Conservation (phyloP, 2,329 filamentous ascomycete genomes). For the Pyricularia grisea region DNA sequence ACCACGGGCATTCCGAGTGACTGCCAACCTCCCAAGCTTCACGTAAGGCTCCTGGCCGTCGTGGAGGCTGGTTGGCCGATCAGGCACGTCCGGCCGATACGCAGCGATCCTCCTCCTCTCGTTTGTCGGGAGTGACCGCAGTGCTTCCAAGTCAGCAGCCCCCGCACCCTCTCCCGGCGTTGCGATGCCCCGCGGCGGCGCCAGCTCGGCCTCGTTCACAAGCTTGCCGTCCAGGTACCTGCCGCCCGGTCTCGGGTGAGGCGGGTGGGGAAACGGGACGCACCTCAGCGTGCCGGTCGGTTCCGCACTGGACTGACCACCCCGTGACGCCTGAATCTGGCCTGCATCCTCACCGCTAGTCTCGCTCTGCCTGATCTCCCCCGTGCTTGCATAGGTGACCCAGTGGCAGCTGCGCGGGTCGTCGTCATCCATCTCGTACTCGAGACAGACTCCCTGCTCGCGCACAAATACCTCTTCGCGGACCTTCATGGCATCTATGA, state of each 20-base stretch:
- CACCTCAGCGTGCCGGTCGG: slow-evolving; percentile 71
- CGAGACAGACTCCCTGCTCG: slow-evolving; percentile 48
- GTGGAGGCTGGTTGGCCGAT: slow-evolving; percentile 41
- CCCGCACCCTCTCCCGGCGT: neutral
- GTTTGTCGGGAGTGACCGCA: neutral
- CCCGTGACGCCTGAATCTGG: slow-evolving; percentile 28
- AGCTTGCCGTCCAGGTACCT: slow-evolving; percentile 36
- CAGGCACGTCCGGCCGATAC: slow-evolving; percentile 10
- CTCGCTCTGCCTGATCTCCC: slow-evolving; percentile 32
- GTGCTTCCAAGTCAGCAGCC: neutral
- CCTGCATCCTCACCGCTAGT: slow-evolving; percentile 26
- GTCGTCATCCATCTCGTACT: slow-evolving; percentile 72
- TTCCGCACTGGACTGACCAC: slow-evolving; percentile 31
- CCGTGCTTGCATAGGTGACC: slow-evolving; percentile 56
- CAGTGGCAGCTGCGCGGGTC: slow-evolving; percentile 76
- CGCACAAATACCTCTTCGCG: slow-evolving; percentile 51
- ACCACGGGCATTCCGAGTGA: slow-evolving; percentile 55
- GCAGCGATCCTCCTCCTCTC: neutral
- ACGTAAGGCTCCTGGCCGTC: slow-evolving; percentile 66
- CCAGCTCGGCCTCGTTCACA: slow-evolving; percentile 8
- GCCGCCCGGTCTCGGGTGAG: slow-evolving; percentile 47
- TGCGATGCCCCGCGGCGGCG: neutral
- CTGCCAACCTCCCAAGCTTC: slow-evolving; percentile 71
- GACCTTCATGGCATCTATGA: slow-evolving; percentile 55
- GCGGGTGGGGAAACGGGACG: slow-evolving; percentile 68